Conservation (phyloP, 495 filamentous ascomycete genomes). For the Aspergillus conjunctus region DNA sequence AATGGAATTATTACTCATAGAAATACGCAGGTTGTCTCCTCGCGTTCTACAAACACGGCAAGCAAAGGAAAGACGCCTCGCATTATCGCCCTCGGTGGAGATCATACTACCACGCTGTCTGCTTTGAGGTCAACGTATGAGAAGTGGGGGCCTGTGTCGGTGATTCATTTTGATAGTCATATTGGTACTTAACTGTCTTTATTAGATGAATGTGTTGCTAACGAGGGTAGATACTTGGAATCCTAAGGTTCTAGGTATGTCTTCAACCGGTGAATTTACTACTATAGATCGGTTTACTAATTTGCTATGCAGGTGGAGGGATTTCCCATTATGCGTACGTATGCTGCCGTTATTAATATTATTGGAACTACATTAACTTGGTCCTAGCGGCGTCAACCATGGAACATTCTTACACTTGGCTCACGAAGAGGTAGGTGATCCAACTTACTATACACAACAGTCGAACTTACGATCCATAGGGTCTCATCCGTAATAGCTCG, state of each 20-base stretch:
- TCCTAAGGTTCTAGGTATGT: constrained; percentile 44
- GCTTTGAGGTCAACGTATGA: constrained; percentile 48
- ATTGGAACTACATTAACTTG: constrained; percentile 4
- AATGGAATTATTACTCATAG: background rate
- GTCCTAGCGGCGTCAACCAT: constrained; percentile 50
- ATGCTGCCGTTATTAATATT: background rate
- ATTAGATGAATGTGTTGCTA: background rate
- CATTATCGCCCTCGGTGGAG: constrained; percentile 53
- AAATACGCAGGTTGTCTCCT: constrained; percentile 26
- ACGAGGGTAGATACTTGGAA: constrained; percentile 48
- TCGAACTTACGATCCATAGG: constrained; percentile 24
- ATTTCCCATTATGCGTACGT: constrained; percentile 54
- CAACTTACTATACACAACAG: background rate
- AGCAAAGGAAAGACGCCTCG: constrained; percentile 32
- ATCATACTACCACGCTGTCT: constrained; percentile 55
- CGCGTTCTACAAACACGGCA: constrained; percentile 28
- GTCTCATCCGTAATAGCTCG: constrained; percentile 49
- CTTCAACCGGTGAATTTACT: background rate
- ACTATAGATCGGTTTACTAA: background rate
- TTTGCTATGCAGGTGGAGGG: constrained; percentile 32
- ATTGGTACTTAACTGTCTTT: constrained; percentile 26
- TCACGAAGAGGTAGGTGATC: constrained; percentile 45
- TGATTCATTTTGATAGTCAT: constrained; percentile 59
- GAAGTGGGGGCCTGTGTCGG: constrained; percentile 49
- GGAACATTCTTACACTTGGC: constrained; percentile 57